phyloP scores from a whole-genome alignment of 805 yeast genomes.

The Trichomonascus vanleenenianus region DNA sequence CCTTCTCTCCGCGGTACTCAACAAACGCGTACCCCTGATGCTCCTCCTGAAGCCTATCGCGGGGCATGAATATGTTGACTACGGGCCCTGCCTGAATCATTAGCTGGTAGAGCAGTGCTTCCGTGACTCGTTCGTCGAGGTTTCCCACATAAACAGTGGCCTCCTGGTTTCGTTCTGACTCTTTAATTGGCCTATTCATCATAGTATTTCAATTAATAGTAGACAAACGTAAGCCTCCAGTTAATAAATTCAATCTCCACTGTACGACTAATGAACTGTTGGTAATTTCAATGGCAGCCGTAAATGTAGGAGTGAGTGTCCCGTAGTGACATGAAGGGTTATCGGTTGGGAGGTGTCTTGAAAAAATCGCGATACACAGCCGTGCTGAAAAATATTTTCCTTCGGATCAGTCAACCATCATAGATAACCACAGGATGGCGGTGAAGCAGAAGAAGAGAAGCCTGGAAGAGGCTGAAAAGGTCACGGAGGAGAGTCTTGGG shows the following conservation, averaged over 20 bases:
- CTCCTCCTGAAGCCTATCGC: constrained; percentile 58
- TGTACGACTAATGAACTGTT: no score
- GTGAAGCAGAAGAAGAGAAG: not conserved
- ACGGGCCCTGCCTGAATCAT: constrained; percentile 82
- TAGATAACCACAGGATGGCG: not conserved
- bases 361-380: not conserved
- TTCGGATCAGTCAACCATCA: not conserved
- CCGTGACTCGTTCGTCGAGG: constrained; percentile 67
- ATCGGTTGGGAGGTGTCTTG: not conserved
- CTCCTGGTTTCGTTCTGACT: constrained; percentile 47
- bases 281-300: no score
- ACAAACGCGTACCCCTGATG: constrained; percentile 90
- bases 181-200: constrained; percentile 21
- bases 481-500: constrained; percentile 12
- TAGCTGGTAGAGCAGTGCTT: constrained; percentile 66
- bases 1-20: constrained; percentile 51
- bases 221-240: no score
- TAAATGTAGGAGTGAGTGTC: no score
- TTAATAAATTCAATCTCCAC: no score
- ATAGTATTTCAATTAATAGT: no score
- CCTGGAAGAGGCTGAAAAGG: constrained; percentile 8
- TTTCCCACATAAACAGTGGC: constrained; percentile 76
- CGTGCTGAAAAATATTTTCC: constrained; percentile 4
- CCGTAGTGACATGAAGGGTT: no score
- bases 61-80: constrained; percentile 61